A percentile compares a stretch with the other conserved stretches of the same genome.
Evolutionary conservation across 306 rosid species (phyloP).

Genomic region (Pueraria montana): DNA sequence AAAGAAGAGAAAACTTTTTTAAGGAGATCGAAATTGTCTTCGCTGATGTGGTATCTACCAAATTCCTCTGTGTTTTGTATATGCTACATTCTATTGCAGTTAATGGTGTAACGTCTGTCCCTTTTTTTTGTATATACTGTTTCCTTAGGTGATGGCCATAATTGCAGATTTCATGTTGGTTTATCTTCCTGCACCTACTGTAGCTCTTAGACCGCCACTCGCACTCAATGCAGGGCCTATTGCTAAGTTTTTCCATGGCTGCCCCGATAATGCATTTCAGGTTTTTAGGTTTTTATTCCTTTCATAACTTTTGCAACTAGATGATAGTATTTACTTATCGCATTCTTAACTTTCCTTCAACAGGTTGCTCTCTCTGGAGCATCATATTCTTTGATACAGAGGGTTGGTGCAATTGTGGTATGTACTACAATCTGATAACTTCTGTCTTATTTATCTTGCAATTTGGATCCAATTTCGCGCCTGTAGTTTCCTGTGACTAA

Average conservation of each 20-base stretch:
- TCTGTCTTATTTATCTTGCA: conserved; percentile 14
- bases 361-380: conserved; percentile 70
- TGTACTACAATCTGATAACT: conserved; percentile 40
- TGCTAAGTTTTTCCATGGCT: conserved; percentile 88
- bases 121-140: conserved; percentile 19
- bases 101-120: conserved; percentile 26
- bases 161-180: conserved; percentile 98
- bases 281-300: conserved; percentile 48
- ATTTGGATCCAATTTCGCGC: conserved; percentile 14
- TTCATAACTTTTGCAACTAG: conserved; percentile 13
- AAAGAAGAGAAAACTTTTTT: conserved; percentile 89
- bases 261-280: conserved; percentile 99
- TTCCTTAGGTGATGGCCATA: conserved; percentile 87
- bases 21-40: conserved; percentile 92
- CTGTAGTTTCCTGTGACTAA: conserved; percentile 29
- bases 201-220: conserved; percentile 80
- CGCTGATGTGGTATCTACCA: conserved; percentile 97
- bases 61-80: no score
- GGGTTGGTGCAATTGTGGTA: conserved; percentile 77
- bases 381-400: conserved; percentile 61
- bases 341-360: conserved; percentile 36
- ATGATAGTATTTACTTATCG: conserved; percentile 28
- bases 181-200: conserved; percentile 92
- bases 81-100: background rate
- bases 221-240: conserved; percentile 73